Base-by-base conservation (phyloP, 2,329 filamentous ascomycete species). In the Sporothrix pseudoabietina region DNA sequence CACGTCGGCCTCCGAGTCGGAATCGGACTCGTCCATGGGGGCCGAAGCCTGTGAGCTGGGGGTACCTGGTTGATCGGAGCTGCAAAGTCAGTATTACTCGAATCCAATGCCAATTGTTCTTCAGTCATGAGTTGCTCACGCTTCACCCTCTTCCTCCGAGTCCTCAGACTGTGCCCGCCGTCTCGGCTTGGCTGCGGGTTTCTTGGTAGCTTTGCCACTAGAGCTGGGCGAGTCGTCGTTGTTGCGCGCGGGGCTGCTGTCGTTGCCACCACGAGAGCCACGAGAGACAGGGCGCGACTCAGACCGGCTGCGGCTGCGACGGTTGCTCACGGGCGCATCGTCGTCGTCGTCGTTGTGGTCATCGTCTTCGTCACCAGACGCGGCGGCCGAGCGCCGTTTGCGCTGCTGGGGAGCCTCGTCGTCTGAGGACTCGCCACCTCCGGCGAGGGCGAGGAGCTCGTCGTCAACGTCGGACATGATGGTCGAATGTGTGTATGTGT, bases 391-490 rank as follows among this genome's bases (percentile, higher is more conserved):
- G 47, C 54, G 69, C 68, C 65, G 71, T 22, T 54, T 26, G 9
- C 63, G 47, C 70, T 69, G 54, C 30, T 47, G 73, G 80, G 82
- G 85, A 72, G 84, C 87, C 82, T 89, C 88, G 78, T 88, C 88
- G 79, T 87, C 88, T 74, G 89, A 88, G 71, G 85, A 87, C 74
- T 86, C 86, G 75, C 89, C 91, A 77, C 93, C 94, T 78, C 94
- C 96, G 72, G 94, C 96, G 77, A 98, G 90, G 79, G 93, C 94
- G 76, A 98, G 91, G 77, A 98, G 90, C 84, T 98, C 95, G 78
- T 95, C 94, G 80, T 98, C 95, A 77, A 98, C 88, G 80, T 95
- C 93, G 73, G 93, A 92, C 94, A 97, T 97, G 79, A 75, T 73
- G 41, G 44, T 19, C 14, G 44, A 16, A 26, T 3, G 22, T 49